Evolutionary conservation across 805 yeast genomes (phyloP).

Genomic region (Kodamaea sagamina): DNA sequence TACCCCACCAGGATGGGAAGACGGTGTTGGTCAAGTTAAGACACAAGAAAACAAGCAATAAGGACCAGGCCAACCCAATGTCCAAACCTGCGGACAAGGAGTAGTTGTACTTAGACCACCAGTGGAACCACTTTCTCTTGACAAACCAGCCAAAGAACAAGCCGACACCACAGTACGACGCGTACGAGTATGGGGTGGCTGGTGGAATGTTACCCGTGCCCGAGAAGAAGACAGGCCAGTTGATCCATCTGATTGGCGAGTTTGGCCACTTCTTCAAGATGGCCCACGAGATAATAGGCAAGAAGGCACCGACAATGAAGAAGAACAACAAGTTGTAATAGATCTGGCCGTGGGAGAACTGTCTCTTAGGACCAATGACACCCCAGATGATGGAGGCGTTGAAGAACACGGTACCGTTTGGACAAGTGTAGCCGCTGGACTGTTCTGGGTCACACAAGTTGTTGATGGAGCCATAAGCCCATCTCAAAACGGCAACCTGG

Average conservation of each 20-base stretch:
- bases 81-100: constrained; percentile 48
- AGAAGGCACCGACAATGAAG: constrained; percentile 39
- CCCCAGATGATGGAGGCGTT: constrained; percentile 49
- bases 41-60: constrained; percentile 30
- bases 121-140: constrained; percentile 43
- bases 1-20: constrained; percentile 68
- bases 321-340: constrained; percentile 38
- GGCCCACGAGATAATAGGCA: constrained; percentile 41
- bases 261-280: constrained; percentile 45
- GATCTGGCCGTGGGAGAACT: constrained; percentile 18
- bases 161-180: constrained; percentile 48
- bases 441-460: constrained; percentile 35
- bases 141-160: constrained; percentile 39
- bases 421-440: constrained; percentile 38
- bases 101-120: constrained; percentile 48
- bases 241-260: constrained; percentile 25
- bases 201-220: constrained; percentile 70
- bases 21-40: constrained; percentile 18
- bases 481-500: constrained; percentile 42
- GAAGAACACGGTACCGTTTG: constrained; percentile 43
- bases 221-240: constrained; percentile 45
- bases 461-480: constrained; percentile 40
- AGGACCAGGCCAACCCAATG: constrained; percentile 40
- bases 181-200: constrained; percentile 68
- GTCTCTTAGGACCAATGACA: constrained; percentile 36